Conservation (phyloP, 2,329 filamentous ascomycete species). For the Colletotrichum sp. region DNA sequence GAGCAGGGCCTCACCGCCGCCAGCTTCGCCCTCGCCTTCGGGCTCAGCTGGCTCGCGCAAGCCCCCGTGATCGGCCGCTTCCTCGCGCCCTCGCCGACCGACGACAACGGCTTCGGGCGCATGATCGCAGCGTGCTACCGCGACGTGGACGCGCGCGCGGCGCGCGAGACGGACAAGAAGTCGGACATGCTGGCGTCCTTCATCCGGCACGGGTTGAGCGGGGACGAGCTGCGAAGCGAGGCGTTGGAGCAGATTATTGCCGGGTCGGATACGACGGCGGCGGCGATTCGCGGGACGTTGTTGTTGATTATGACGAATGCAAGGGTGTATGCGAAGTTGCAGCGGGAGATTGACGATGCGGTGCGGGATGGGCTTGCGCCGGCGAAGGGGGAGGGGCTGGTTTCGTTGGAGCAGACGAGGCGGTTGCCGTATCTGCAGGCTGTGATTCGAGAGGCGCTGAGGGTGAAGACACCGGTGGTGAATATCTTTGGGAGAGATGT, state of each 20-base stretch:
- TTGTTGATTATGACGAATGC: constrained; percentile 53
- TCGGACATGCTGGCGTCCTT: constrained; percentile 36
- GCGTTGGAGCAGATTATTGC: constrained; percentile 40
- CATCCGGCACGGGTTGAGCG: constrained; percentile 27
- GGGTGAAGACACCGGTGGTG: constrained; percentile 28
- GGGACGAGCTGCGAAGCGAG: constrained; percentile 31
- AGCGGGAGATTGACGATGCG: constrained; percentile 44
- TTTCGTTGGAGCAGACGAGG: constrained; percentile 29
- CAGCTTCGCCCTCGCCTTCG: constrained; percentile 29
- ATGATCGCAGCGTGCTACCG: constrained; percentile 36
- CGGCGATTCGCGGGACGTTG: constrained; percentile 49
- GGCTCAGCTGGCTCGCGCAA: constrained; percentile 34
- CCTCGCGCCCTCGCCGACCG: constrained; percentile 30
- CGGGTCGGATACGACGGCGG: constrained; percentile 62
- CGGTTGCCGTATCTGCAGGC: constrained; percentile 39
- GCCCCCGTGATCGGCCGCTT: constrained; percentile 29
- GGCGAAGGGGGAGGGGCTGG: constrained; percentile 21
- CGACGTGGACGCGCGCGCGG: constrained; percentile 28
- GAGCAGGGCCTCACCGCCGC: constrained; percentile 35
- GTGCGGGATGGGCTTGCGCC: constrained; percentile 21
- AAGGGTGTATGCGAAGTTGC: constrained; percentile 43
- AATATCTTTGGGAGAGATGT: constrained; percentile 27
- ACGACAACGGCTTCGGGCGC: constrained; percentile 36
- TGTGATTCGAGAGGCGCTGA: constrained; percentile 42
- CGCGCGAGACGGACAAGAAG: constrained; percentile 20